Base-by-base conservation (phyloP, 1,284 basidiomycete species). In the Amylostereum chailletii region DNA sequence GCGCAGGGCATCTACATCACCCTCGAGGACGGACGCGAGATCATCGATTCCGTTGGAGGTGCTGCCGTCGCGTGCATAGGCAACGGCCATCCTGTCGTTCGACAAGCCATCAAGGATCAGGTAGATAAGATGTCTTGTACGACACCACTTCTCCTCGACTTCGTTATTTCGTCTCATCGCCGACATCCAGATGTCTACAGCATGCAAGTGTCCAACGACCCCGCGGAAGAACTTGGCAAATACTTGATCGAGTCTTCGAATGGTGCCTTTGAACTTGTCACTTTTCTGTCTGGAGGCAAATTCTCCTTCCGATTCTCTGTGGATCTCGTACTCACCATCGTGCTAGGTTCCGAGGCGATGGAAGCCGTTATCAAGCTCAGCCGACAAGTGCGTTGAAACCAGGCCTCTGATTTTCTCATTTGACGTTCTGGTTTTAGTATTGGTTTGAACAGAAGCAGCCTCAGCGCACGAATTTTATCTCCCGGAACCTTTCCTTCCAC, bases 21-120 rank as follows among this genome's bases (percentile, higher is more conserved):
- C 29, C 71, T 88, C 9, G 77, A 85, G 58, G 77, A 82, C 62
- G 89, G 88, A 1, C 70, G 68, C 47, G 72, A 65, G 48, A 58
- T 90, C 34, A 71, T 90, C 54, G 89, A 92, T 66, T 85, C 75
- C 9, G 78, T 86, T 44, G 91, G 90, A 41, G 91, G 91, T 34
- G 90, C 90, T 3, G 90, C 91, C 6, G 90, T 94, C 37, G 68
- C 81, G 3, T 89, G 83, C 58, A 65, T 94, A 43, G 91, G 91
- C 1, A 81, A 82, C 56, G 79, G 75, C 8, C 81, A 92, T 60
- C 83, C 83, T 5, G 76, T 74, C 46, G 84, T 90, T 26, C 69
- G 75, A 50, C 67, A 81, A 58, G 86, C 85, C 4, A 72, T 91
- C 49, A 85, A 87, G 62, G 77, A 87, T 51, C 90, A 94, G 59